A percentile compares a stretch with the other conserved stretches of the same genome.
phyloP scores from a whole-genome alignment of 164 flowering plant species.

The Magnolia sinica region DNA sequence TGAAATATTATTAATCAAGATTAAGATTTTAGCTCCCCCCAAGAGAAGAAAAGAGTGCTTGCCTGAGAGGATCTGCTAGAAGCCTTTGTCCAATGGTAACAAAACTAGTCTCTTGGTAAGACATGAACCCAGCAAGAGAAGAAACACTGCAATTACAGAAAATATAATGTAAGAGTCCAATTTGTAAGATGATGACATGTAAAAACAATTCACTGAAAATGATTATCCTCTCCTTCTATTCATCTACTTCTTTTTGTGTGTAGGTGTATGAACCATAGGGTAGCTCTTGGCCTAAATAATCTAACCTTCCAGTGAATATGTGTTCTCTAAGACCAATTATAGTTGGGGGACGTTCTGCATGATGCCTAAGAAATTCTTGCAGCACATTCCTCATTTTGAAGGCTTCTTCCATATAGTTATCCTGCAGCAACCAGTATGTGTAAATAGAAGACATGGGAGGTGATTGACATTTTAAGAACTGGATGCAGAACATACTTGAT shows the following conservation, averaged over 20 bases:
- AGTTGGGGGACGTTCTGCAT: constrained; percentile 55
- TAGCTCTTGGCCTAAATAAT: not conserved
- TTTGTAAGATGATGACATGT: not conserved
- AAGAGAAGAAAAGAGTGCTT: not conserved
- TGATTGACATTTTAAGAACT: not conserved
- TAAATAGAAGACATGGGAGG: constrained; percentile 6
- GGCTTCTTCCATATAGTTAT: constrained; percentile 88
- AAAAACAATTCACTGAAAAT: not conserved
- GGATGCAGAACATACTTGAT: constrained; percentile 51
- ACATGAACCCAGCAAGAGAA: constrained; percentile 92
- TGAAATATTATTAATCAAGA: not conserved
- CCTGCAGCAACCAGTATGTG: constrained; percentile 38
- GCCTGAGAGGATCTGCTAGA: constrained; percentile 89
- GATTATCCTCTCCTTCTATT: not conserved
- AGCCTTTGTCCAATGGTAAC: constrained; percentile 94
- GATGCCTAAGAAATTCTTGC: constrained; percentile 61
- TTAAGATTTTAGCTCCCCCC: no score
- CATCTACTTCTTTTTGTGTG: not conserved
- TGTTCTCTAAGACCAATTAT: constrained; percentile 87
- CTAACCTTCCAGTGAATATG: constrained; percentile 92
- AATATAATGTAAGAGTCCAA: not conserved
- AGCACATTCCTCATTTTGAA: constrained; percentile 83
- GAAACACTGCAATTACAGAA: constrained; percentile 63
- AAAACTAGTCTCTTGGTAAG: constrained; percentile 92
- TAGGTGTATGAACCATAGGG: not conserved